Base-by-base conservation (phyloP, 441 rosid genomes). In the Populus trichocarpa region DNA sequence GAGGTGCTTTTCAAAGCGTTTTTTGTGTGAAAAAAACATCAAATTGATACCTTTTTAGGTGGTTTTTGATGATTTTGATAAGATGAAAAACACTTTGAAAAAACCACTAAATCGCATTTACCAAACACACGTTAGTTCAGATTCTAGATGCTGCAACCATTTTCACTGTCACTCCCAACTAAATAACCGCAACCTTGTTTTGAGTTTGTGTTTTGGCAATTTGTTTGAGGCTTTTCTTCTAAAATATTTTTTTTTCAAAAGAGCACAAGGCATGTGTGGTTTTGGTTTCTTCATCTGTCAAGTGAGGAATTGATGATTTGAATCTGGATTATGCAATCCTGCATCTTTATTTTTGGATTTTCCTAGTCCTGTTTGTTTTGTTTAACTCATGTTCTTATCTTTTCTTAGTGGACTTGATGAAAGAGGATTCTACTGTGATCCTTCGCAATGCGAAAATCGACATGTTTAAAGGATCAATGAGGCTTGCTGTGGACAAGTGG, bases 381-480 rank as follows among this genome's bases (percentile, higher is more conserved):
- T 69, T 72, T 53, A 26, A 72, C 33, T 36, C 20, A 46, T 26
- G 28, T 1, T 79, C 67, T 74, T 78, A 22, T 20, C 73, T 10
- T 78, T 76, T 61, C 25, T 78, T 75, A 93, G 97, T 93, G 90
- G 93, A 93, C 78, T 73, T 91, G 18, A 88, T 93, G 97, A 86
- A 84, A 83, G 87, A 88, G 0, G 97, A 91, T 5, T 77, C 80
- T 18, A 93, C 96, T 1, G 89, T 95, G 79, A 89, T 85, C 67
- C 86, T 95, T 35, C 90, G 97, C 11, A 95, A 95, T 81, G 95
- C 97, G 4, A 95, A 92, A 88, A 93, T 95, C 53, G 97, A 91
- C 74, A 91, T 95, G 97, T 93, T 90, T 79, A 95, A 93, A 84
- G 89, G 97, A 64, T 88, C 94, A 67, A 95, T 95, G 97, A 90